These are phyloP conservation scores for Pythium dissimile DNA, from an alignment of 352 stramenopile genomes.

Conservation along the genomic window DNA sequence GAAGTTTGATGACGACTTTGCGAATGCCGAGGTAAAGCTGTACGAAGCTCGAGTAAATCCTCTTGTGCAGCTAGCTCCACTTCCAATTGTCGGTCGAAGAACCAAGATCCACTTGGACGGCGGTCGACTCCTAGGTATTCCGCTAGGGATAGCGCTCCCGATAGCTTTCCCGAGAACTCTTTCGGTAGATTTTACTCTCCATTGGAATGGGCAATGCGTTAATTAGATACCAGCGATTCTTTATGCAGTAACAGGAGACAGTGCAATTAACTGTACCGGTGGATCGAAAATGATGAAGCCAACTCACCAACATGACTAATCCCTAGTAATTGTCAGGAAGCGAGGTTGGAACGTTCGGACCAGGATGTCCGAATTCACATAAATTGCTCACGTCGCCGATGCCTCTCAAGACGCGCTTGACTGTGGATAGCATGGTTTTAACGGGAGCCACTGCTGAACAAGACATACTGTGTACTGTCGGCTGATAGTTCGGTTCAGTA, in stretches of 20 bases:
- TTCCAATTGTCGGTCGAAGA: slow-evolving; percentile 32
- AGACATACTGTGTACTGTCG: no score
- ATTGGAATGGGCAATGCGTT: slow-evolving; percentile 27
- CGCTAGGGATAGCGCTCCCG: slow-evolving; percentile 26
- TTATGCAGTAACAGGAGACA: background rate
- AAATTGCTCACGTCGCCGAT: no score
- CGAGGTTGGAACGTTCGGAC: no score
- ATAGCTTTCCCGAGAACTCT: slow-evolving; percentile 27
- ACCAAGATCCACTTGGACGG: slow-evolving; percentile 33
- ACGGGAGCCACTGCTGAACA: no score
- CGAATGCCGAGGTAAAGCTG: slow-evolving; percentile 38
- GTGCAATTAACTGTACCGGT: no score
- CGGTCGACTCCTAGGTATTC: slow-evolving; percentile 37
- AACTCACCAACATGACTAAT: no score
- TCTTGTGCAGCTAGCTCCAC: slow-evolving; percentile 26
- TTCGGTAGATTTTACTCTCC: slow-evolving; percentile 36
- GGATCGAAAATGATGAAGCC: no score
- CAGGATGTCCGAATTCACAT: no score
- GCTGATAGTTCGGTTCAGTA: no score
- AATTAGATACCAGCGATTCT: slow-evolving; percentile 13
- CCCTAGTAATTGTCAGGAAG: no score
- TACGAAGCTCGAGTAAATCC: slow-evolving; percentile 34
- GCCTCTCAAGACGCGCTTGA: no score
- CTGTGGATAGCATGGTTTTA: no score
- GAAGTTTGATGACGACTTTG: slow-evolving; percentile 32